A percentile compares a stretch with the other conserved stretches of the same genome.
These are phyloP conservation scores for Chenopodium berlandieri DNA, from an alignment of 148 eudicot species.

Conservation along the genomic window DNA sequence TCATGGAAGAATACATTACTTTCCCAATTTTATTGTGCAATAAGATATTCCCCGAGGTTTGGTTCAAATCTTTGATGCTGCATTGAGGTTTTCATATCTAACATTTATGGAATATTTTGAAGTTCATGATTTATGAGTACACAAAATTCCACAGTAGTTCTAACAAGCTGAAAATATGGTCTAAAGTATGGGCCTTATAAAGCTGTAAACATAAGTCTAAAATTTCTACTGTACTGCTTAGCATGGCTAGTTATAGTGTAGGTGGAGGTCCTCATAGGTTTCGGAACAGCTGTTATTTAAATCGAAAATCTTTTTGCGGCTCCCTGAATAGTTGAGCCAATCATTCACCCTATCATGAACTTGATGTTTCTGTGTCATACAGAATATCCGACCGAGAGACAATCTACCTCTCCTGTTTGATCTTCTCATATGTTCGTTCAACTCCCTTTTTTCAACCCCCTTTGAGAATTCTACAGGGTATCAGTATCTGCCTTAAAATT, in stretches of 20 bases:
- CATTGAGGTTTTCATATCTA: background rate
- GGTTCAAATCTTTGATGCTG: background rate
- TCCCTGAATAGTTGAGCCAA: background rate
- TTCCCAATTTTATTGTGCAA: constrained; percentile 72
- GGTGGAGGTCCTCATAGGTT: too few relatives aligned
- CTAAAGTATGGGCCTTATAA: background rate
- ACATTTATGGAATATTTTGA: background rate
- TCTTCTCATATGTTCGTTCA: too few relatives aligned
- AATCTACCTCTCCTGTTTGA: too few relatives aligned
- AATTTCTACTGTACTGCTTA: too few relatives aligned
- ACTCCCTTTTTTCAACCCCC: too few relatives aligned
- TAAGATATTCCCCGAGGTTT: constrained; percentile 66
- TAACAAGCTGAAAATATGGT: background rate
- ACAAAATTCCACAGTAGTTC: background rate
- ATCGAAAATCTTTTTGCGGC: background rate
- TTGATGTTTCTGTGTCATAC: too few relatives aligned
- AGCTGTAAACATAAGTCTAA: too few relatives aligned
- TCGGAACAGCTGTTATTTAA: too few relatives aligned
- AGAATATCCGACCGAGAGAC: too few relatives aligned
- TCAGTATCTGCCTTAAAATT: too few relatives aligned
- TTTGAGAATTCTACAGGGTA: too few relatives aligned
- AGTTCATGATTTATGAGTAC: background rate
- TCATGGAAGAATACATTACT: constrained; percentile 61
- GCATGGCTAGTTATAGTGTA: too few relatives aligned
- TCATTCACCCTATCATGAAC: background rate